These are phyloP conservation scores for Triangularia verruculosa DNA, from an alignment of 2,329 filamentous ascomycete species.

Conservation along the genomic window DNA sequence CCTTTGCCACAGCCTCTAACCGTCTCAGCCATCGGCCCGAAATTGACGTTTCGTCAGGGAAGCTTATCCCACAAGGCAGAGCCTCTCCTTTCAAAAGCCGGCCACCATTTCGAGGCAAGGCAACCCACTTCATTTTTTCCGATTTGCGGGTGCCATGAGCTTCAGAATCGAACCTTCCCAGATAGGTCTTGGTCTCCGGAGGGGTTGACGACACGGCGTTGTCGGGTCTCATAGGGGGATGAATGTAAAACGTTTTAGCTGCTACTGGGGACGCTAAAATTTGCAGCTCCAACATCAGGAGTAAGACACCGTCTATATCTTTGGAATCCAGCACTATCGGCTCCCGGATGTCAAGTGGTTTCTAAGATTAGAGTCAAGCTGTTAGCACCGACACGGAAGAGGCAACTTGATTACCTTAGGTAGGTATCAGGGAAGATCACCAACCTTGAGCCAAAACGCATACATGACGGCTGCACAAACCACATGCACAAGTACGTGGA, in stretches of 20 bases:
- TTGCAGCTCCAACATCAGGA: background rate
- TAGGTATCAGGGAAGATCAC: background rate
- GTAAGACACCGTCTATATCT: background rate
- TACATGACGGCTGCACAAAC: slow-evolving; percentile 22
- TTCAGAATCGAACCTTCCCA: background rate
- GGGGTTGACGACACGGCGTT: background rate
- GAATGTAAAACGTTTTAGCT: background rate
- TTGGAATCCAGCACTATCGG: background rate
- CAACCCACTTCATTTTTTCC: background rate
- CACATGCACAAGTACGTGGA: slow-evolving; percentile 33
- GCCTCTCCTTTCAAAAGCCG: background rate
- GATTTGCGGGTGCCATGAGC: background rate
- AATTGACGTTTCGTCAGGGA: background rate
- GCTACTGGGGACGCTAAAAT: background rate
- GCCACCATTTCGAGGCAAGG: background rate
- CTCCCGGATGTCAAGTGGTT: background rate
- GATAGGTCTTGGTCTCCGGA: background rate
- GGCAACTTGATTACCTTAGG: background rate
- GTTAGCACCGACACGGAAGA: background rate
- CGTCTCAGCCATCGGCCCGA: background rate
- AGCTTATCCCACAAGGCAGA: background rate
- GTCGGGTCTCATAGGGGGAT: background rate
- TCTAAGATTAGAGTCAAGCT: background rate
- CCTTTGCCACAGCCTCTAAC: background rate
- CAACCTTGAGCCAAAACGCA: slow-evolving; percentile 11